phyloP scores from a whole-genome alignment of 78 protist genomes.

The Tieghemostelium lacteum region DNA sequence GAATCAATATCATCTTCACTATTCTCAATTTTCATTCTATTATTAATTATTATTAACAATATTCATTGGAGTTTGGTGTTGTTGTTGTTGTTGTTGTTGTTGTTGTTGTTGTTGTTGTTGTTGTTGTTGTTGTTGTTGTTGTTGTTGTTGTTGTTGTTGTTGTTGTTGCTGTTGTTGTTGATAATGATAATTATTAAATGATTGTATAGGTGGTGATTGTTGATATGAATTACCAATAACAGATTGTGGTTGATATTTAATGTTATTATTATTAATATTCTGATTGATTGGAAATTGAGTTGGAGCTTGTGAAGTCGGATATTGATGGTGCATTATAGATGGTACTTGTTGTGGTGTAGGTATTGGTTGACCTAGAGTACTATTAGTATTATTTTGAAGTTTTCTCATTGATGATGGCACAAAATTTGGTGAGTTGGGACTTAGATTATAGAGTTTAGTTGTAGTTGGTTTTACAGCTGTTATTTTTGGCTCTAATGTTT shows the following conservation, averaged over 20 bases:
- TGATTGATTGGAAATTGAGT: not conserved
- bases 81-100: not conserved
- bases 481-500: not conserved
- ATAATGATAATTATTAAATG: not conserved
- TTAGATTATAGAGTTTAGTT: slow-evolving; percentile 30
- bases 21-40: too few relatives aligned
- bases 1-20: not conserved
- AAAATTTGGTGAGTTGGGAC: slow-evolving; percentile 74
- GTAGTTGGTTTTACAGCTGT: slow-evolving; percentile 1
- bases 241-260: not conserved
- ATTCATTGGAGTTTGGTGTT: not conserved
- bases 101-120: not conserved
- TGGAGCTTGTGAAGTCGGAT: not conserved
- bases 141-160: not conserved
- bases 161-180: not conserved
- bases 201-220: not conserved
- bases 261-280: not conserved
- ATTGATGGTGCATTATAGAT: not conserved
- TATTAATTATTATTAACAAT: too few relatives aligned
- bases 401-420: slow-evolving; percentile 27
- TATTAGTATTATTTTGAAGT: not conserved
- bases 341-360: not conserved
- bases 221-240: not conserved
- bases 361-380: not conserved
- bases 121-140: not conserved